Base-by-base conservation (phyloP, 1,139 yeast species). In the Lodderomyces elongisporus region DNA sequence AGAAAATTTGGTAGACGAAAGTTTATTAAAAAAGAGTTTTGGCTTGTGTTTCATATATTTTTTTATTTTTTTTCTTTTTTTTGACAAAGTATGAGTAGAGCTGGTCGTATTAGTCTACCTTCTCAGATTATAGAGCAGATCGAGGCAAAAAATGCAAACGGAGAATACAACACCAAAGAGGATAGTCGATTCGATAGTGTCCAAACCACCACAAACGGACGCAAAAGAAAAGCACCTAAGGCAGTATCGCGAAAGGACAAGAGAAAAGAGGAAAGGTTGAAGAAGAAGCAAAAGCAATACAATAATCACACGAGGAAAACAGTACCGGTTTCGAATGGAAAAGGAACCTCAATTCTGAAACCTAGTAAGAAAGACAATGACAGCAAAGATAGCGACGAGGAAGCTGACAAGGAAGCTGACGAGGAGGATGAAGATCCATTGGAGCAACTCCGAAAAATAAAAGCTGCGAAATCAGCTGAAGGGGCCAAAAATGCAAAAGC, bases 111-210 rank as follows among this genome's bases (percentile, higher is more conserved):
- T n/a, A n/a, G 78, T 39, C 62, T 85, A 17, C 95, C 95, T 0
- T 84, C 83, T 1, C 58, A 63, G 13, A 54, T 85, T 25, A 53
- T 85, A 33, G 91, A 84, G 43, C 80, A 79, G 50, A 69, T 85
- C 41, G 67, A 74, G 40, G 58, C 53, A 16, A 61, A 54, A 14
- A 74, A 67, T 14, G 70, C 63, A 12, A 56, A 17, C 7, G 33
- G 35, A 14, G 61, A 36, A 22, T 35, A 38, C 17, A 61, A 60
- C 16, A 61, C 58, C 14, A 71, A 67, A 35, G 66, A 20, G 7
- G 26, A 61, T 35, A 39, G 45, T 5, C 42, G 64, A 34, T 61
- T 44, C 39, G 18, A 14, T 9, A 38, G 47, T 14, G 46, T 66
- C 25, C 50, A 48, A 34, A 60, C 23, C 14, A 29, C 25, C 17